A percentile compares a stretch with the other conserved stretches of the same genome.
These are phyloP conservation scores for barley (Hordeum vulgare) DNA, from an alignment of 176 grass and related monocot species.

Conservation along the genomic window MorexV3_pseudomolecules_assembly NC_058524.1:541352256-541352755, in stretches of 20 bases:
- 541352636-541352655: conserved; percentile 47
- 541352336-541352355: neutral
- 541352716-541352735: conserved; percentile 55
- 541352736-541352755: conserved; percentile 44
- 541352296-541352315: conserved; percentile 58
- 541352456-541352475: conserved; percentile 54
- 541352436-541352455: conserved; percentile 59
- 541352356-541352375: neutral
- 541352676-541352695: conserved; percentile 44
- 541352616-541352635: conserved; percentile 59
- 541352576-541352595: neutral
- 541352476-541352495: conserved; percentile 39
- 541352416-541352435: conserved; percentile 52
- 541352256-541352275: conserved; percentile 38
- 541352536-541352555: neutral
- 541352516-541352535: conserved; percentile 10
- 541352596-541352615: conserved; percentile 16
- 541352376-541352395: conserved; percentile 29
- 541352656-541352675: conserved; percentile 45
- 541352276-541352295: conserved; percentile 49
- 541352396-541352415: conserved; percentile 51
- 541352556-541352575: neutral
- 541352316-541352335: neutral
- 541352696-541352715: conserved; percentile 40
- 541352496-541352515: neutral